These are phyloP conservation scores for Quercus alba DNA, from an alignment of 306 rosid genomes.

Conservation along the genomic window DNA sequence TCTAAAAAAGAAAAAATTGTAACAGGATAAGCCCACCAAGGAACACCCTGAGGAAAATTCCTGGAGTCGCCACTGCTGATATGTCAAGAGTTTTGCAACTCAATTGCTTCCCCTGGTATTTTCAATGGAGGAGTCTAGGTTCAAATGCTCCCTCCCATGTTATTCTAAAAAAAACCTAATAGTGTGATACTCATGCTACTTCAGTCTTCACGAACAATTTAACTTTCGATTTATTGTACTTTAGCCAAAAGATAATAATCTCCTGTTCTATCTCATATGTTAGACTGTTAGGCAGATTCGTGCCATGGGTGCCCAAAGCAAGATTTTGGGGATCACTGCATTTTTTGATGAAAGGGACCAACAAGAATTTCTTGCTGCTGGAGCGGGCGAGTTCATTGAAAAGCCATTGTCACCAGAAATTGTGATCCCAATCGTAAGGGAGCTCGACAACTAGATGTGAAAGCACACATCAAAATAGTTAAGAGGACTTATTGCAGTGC, in stretches of 20 bases:
- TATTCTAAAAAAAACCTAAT: no score
- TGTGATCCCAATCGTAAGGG: conserved; percentile 19
- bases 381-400: conserved; percentile 10
- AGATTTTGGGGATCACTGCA: conserved; percentile 9
- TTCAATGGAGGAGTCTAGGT: no score
- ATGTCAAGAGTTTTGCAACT: no score
- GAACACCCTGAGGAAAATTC: no score
- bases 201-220: not conserved
- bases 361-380: conserved; percentile 19
- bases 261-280: not conserved
- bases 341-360: not conserved
- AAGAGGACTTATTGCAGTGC: not conserved
- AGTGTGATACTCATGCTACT: no score
- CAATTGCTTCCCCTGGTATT: no score
- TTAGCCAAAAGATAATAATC: not conserved
- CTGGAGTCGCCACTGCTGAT: no score
- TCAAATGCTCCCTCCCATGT: no score
- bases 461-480: not conserved
- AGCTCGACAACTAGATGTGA: conserved; percentile 6
- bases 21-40: no score
- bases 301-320: conserved; percentile 11
- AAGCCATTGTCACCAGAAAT: conserved; percentile 18
- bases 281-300: conserved; percentile 19
- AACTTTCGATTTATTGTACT: not conserved
- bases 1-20: no score